A percentile compares a stretch with the other conserved stretches of the same genome.
Evolutionary conservation across 2,329 filamentous ascomycete species (phyloP).

Genomic region (Calonectria henricotiae): DNA sequence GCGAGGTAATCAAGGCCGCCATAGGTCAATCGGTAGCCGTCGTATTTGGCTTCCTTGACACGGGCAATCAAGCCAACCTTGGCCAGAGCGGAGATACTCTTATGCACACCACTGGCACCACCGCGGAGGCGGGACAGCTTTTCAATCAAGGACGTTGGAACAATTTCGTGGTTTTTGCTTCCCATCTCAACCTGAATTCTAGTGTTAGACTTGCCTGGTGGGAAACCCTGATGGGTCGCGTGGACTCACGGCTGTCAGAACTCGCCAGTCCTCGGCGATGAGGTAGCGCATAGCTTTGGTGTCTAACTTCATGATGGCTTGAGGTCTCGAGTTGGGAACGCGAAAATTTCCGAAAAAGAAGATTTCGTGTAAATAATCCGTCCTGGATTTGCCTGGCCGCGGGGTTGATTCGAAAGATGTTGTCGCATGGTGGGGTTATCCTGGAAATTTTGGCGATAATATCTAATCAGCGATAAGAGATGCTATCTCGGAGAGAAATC

Average conservation of each 20-base stretch:
- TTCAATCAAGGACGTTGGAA: constrained; percentile 90
- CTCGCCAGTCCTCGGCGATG: constrained; percentile 93
- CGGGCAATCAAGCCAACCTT: constrained; percentile 93
- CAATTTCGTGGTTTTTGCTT: constrained; percentile 96
- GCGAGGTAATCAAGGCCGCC: constrained; percentile 98
- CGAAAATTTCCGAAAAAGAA: constrained; percentile 11
- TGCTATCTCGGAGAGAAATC: constrained; percentile 43
- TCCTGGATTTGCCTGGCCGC: constrained; percentile 38
- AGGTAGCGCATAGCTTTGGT: constrained; percentile 95
- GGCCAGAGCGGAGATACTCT: constrained; percentile 89
- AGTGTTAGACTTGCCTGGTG: constrained; percentile 49
- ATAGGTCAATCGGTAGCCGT: constrained; percentile 96
- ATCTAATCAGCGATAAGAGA: constrained; percentile 55
- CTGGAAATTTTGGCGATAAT: constrained; percentile 53
- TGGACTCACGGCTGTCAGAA: constrained; percentile 86
- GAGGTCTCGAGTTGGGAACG: neutral
- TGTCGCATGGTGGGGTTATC: constrained; percentile 52
- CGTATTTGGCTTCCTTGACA: constrained; percentile 96
- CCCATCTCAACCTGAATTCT: constrained; percentile 85
- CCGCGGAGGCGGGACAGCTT: constrained; percentile 87
- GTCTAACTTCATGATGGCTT: constrained; percentile 87
- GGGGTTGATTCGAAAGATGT: constrained; percentile 46
- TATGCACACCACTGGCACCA: constrained; percentile 84
- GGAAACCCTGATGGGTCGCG: constrained; percentile 55
- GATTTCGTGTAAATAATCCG: constrained; percentile 24